These are phyloP conservation scores for Eleusine coracana DNA, from an alignment of 176 grass and related monocot species.

Conservation along the genomic window DNA sequence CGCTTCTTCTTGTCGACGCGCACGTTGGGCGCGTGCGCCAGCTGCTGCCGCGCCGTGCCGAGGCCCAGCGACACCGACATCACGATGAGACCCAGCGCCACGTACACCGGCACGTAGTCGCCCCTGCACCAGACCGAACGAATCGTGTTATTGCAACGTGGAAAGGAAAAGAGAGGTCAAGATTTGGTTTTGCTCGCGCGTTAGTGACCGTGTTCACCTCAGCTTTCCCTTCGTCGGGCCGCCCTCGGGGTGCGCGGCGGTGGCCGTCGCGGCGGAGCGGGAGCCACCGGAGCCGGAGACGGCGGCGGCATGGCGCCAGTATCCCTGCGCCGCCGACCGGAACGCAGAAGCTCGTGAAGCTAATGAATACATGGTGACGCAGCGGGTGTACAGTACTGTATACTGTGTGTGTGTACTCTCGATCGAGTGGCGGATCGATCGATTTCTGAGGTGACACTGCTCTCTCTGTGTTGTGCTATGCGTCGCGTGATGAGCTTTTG, in stretches of 20 bases:
- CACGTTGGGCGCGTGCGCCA: constrained; percentile 79
- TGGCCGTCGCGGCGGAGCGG: background rate
- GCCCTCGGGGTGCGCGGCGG: constrained; percentile 11
- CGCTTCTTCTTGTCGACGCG: constrained; percentile 86
- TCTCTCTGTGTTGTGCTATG: background rate
- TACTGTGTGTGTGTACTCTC: background rate
- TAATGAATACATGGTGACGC: background rate
- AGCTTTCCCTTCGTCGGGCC: background rate
- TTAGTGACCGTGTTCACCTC: background rate
- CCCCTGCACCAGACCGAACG: background rate
- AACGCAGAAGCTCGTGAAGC: constrained; percentile 22
- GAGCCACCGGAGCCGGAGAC: background rate
- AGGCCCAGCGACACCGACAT: constrained; percentile 56
- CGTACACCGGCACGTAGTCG: constrained; percentile 74
- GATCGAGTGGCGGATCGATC: background rate
- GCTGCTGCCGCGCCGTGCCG: constrained; percentile 67
- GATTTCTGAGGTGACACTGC: background rate
- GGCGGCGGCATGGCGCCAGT: background rate
- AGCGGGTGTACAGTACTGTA: background rate
- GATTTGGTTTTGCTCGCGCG: background rate
- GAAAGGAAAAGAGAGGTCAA: no score
- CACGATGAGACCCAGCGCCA: constrained; percentile 59
- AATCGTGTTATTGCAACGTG: no score
- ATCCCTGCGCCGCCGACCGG: constrained; percentile 14
- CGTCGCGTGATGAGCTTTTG: background rate